Evolutionary conservation across 1,139 yeast genomes (phyloP).

Genomic region (Cylindricascospora bacillispora): DNA sequence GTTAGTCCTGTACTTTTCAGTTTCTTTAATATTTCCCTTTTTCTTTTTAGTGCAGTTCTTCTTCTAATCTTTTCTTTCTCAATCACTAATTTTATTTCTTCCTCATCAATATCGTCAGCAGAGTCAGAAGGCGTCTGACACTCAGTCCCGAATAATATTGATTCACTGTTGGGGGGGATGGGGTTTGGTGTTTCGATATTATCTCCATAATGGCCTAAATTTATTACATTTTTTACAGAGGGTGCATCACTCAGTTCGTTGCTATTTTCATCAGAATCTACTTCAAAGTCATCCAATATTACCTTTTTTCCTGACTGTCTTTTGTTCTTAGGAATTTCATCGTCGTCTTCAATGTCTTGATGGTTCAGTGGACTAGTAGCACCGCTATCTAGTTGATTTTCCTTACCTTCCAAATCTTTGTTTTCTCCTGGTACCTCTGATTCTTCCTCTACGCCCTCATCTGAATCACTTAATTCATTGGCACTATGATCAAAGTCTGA

Average conservation of each 20-base stretch:
- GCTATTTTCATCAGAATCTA: slow-evolving; percentile 5
- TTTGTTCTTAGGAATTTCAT: slow-evolving; percentile 1
- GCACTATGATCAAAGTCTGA: slow-evolving; percentile 24
- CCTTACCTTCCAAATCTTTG: neutral
- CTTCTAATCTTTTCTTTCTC: slow-evolving; percentile 18
- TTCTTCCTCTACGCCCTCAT: slow-evolving; percentile 8
- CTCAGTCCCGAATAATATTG: slow-evolving; percentile 10
- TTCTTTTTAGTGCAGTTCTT: slow-evolving; percentile 33
- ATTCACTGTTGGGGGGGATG: slow-evolving; percentile 3
- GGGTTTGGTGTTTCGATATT: slow-evolving; percentile 12
- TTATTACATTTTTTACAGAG: slow-evolving; percentile 12
- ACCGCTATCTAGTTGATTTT: slow-evolving; percentile 4
- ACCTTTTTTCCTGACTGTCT: neutral
- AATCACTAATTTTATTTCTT: slow-evolving; percentile 1
- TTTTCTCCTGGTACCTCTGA: neutral
- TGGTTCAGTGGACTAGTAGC: slow-evolving; percentile 5
- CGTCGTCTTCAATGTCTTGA: slow-evolving; percentile 8
- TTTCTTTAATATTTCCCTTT: slow-evolving; percentile 30
- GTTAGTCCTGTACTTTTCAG: slow-evolving; percentile 24
- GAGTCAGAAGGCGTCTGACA: slow-evolving; percentile 6
- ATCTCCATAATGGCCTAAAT: slow-evolving; percentile 27
- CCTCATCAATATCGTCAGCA: slow-evolving; percentile 6
- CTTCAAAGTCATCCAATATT: slow-evolving; percentile 2
- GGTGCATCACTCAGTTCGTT: neutral
- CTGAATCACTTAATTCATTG: slow-evolving; percentile 18